Percentiles rank a stretch among this genome's conserved stretches.
phyloP scores from a whole-genome alignment of 129 eudicot species.

The Flaveria ramosissima region DNA sequence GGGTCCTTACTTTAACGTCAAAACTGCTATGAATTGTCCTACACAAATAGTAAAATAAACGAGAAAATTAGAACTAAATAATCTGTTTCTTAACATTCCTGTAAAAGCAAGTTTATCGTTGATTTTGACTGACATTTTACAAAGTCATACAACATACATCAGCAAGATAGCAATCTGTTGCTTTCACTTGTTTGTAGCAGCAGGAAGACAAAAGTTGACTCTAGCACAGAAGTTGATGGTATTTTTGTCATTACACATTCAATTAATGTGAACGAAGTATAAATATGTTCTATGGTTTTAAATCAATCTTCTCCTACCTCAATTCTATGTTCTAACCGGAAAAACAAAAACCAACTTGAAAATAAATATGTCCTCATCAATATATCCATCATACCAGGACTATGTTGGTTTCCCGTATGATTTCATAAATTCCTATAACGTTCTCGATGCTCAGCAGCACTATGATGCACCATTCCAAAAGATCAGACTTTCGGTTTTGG shows the following conservation, averaged over 20 bases:
- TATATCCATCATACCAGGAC: conserved; percentile 36
- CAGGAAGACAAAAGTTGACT: background rate
- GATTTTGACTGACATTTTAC: no score
- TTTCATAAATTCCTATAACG: conserved; percentile 65
- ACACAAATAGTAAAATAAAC: background rate
- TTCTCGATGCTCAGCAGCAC: conserved; percentile 82
- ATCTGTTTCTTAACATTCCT: no score
- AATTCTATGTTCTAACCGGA: conserved; percentile 22
- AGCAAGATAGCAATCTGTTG: background rate
- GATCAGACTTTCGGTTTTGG: conserved; percentile 84
- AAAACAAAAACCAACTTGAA: conserved; percentile 21
- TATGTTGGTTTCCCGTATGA: conserved; percentile 56
- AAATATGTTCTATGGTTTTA: background rate
- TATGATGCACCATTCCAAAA: conserved; percentile 93
- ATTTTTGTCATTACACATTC: conserved; percentile 3
- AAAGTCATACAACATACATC: no score
- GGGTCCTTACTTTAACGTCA: background rate
- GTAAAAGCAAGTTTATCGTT: no score
- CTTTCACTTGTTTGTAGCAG: background rate
- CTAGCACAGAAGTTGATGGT: background rate
- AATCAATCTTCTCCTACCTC: conserved; percentile 12
- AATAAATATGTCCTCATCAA: conserved; percentile 15
- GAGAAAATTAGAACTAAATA: no score
- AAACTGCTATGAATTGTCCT: background rate
- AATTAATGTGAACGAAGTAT: conserved; percentile 3